A percentile compares a stretch with the other conserved stretches of the same genome.
These are phyloP conservation scores for Coemansia sp. DNA, from an alignment of 192 early-diverging fungal species.

Conservation along the genomic window DNA sequence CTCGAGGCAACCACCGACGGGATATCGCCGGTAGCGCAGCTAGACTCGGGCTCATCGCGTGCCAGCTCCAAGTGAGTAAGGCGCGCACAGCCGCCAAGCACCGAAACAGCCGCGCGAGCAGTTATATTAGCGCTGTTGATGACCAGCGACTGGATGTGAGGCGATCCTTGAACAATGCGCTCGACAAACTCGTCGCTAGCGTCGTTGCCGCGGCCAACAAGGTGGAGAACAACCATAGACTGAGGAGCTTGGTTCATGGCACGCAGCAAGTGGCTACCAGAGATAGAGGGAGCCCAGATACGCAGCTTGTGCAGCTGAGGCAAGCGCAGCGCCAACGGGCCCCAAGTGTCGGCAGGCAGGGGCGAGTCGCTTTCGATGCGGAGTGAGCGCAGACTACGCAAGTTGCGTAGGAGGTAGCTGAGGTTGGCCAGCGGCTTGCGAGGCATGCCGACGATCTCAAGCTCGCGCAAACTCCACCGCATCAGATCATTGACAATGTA, in stretches of 20 bases:
- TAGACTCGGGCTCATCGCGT: constrained; percentile 25
- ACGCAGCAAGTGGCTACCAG: constrained; percentile 23
- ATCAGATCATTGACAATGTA: constrained; percentile 44
- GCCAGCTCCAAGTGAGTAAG: constrained; percentile 40
- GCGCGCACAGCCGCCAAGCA: constrained; percentile 6
- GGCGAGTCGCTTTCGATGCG: constrained; percentile 47
- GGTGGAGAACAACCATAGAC: constrained; percentile 29
- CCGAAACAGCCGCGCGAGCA: constrained; percentile 16
- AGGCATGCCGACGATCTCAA: constrained; percentile 49
- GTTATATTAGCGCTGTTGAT: constrained; percentile 36
- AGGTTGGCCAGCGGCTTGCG: constrained; percentile 45
- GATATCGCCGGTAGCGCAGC: not conserved
- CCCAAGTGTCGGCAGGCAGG: constrained; percentile 40
- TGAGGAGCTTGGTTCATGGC: constrained; percentile 13
- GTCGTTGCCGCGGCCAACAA: constrained; percentile 33
- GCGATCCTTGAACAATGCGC: constrained; percentile 17
- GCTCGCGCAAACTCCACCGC: constrained; percentile 51
- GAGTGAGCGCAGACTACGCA: constrained; percentile 34
- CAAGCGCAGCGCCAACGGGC: constrained; percentile 33
- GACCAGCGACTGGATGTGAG: constrained; percentile 38
- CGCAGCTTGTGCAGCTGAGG: constrained; percentile 33
- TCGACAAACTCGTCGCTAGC: constrained; percentile 29
- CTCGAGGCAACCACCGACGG: constrained; percentile 21
- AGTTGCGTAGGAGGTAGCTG: constrained; percentile 31
- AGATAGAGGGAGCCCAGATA: constrained; percentile 40